phyloP scores from a whole-genome alignment of 352 stramenopile genomes.

The Globisporangium spinosum region DNA sequence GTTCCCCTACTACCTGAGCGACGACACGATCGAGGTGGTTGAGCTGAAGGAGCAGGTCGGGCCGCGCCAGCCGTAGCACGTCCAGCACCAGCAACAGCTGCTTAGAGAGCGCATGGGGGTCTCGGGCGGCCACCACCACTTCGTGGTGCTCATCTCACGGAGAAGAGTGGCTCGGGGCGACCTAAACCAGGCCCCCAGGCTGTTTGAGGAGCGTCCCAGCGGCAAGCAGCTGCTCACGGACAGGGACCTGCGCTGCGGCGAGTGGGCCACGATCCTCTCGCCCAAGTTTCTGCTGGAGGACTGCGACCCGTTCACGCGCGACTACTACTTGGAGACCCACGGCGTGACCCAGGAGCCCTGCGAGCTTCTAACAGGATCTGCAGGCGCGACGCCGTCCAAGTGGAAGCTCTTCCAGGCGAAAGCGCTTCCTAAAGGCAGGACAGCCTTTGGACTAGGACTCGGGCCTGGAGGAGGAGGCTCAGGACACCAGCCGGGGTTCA shows the following conservation, averaged over 20 bases:
- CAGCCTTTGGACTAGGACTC: neutral
- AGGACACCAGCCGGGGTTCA: slow-evolving; percentile 15
- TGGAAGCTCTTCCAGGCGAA: slow-evolving; percentile 55
- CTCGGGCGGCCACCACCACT: slow-evolving; percentile 44
- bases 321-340: slow-evolving; percentile 83
- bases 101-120: slow-evolving; percentile 14
- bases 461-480: neutral
- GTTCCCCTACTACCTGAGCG: slow-evolving; percentile 90
- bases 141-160: slow-evolving; percentile 81
- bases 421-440: neutral
- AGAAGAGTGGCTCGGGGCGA: slow-evolving; percentile 53
- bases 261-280: slow-evolving; percentile 82
- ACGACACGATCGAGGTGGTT: slow-evolving; percentile 91
- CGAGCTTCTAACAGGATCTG: slow-evolving; percentile 18
- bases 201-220: slow-evolving; percentile 11
- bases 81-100: slow-evolving; percentile 22
- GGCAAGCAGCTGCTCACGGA: slow-evolving; percentile 43
- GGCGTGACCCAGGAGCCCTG: slow-evolving; percentile 78
- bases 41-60: slow-evolving; percentile 44
- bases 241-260: slow-evolving; percentile 79
- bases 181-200: slow-evolving; percentile 10
- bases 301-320: slow-evolving; percentile 89
- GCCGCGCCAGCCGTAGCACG: slow-evolving; percentile 26
- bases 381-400: slow-evolving; percentile 25
- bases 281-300: slow-evolving; percentile 86